Conservation (phyloP, 1,284 basidiomycete species). For the Tilletiaria anomala region DNA sequence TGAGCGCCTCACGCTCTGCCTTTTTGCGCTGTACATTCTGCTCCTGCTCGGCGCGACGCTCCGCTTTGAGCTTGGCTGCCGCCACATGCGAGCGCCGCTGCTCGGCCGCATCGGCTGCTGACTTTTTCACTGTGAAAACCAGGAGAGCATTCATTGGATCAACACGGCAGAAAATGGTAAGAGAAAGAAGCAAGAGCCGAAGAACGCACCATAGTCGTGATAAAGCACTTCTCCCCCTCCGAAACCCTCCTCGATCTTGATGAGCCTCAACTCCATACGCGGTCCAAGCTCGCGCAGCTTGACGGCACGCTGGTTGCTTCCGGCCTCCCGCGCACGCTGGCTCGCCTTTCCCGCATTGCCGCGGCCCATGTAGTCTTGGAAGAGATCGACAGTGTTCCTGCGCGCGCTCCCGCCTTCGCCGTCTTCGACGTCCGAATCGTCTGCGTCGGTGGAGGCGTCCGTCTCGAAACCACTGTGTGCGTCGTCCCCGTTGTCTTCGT, state of each 20-base stretch:
- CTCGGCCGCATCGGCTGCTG: neutral
- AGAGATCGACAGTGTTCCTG: conserved; percentile 56
- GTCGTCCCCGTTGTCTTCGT: too few species aligned
- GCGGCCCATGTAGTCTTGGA: conserved; percentile 82
- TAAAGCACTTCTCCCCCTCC: conserved; percentile 11
- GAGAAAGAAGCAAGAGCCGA: too few species aligned
- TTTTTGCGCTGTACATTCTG: neutral
- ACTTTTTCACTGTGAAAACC: too few species aligned
- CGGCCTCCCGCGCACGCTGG: neutral
- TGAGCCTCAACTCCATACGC: conserved; percentile 74
- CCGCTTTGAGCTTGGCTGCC: neutral
- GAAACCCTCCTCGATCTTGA: conserved; percentile 90
- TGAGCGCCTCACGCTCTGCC: neutral
- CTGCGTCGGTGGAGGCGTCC: conserved; percentile 44
- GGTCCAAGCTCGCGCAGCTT: conserved; percentile 87
- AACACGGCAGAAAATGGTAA: too few species aligned
- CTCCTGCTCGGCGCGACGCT: neutral
- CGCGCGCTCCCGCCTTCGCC: conserved; percentile 52
- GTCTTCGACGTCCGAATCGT: conserved; percentile 67
- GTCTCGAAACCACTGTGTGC: conserved; percentile 48
- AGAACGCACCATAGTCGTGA: neutral
- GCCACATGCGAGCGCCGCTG: neutral
- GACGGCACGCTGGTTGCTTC: conserved; percentile 73
- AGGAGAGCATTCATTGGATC: too few species aligned
- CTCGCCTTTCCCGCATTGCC: conserved; percentile 49